Conservation (phyloP, 2,329 filamentous ascomycete genomes). For the Ceratocystis ficicola region DNA sequence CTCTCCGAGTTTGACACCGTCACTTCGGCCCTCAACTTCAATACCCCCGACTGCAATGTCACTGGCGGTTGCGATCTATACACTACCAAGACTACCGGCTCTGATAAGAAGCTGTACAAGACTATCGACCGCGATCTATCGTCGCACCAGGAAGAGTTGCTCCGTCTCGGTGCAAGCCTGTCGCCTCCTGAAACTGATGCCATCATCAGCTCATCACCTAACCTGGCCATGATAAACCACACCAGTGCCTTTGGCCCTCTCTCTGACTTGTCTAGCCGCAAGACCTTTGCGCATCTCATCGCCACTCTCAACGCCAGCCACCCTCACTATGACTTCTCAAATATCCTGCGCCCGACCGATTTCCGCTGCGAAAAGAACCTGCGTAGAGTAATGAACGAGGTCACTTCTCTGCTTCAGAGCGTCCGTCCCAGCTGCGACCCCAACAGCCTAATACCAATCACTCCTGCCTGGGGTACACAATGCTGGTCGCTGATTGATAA, state of each 20-base stretch:
- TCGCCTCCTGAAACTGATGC: conserved; percentile 69
- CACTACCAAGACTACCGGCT: conserved; percentile 89
- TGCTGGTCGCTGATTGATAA: conserved; percentile 91
- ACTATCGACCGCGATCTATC: conserved; percentile 86
- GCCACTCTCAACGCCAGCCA: conserved; percentile 94
- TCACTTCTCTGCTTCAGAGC: conserved; percentile 80
- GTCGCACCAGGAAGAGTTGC: conserved; percentile 76
- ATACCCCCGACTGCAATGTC: conserved; percentile 83
- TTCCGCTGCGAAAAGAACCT: conserved; percentile 77
- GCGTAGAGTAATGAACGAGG: conserved; percentile 68
- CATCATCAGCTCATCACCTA: conserved; percentile 54
- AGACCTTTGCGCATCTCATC: conserved; percentile 91
- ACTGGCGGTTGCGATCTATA: conserved; percentile 92
- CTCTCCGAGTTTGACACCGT: conserved; percentile 84
- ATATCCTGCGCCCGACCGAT: conserved; percentile 76
- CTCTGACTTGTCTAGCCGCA: conserved; percentile 73
- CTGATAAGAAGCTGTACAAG: conserved; percentile 95
- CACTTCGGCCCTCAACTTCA: conserved; percentile 87
- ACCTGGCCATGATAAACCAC: conserved; percentile 51
- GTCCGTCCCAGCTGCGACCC: conserved; percentile 51
- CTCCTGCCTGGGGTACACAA: conserved; percentile 59
- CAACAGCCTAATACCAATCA: conserved; percentile 26
- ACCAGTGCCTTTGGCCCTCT: conserved; percentile 87
- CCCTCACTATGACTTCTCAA: conserved; percentile 84
- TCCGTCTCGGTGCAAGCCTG: conserved; percentile 75